These are phyloP conservation scores for Tetracladium setigerum DNA, from an alignment of 495 filamentous ascomycete species.

Conservation along the genomic window DNA sequence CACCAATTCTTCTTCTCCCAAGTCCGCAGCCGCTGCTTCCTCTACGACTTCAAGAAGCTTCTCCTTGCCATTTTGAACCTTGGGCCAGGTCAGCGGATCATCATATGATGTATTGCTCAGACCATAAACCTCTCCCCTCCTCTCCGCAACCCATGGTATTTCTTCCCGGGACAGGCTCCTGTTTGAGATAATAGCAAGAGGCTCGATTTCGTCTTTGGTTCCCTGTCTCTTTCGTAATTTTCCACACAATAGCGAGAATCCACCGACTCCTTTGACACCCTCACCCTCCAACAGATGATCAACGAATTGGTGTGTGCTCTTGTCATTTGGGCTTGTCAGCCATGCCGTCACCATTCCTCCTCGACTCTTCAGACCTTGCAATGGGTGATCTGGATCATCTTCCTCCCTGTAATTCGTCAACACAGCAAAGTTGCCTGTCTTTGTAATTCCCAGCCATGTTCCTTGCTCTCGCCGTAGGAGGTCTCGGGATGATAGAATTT, in stretches of 20 bases:
- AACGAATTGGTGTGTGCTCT: conserved; percentile 58
- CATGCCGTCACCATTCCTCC: conserved; percentile 85
- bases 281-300: conserved; percentile 57
- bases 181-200: conserved; percentile 83
- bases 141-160: conserved; percentile 60
- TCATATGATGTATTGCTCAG: conserved; percentile 80
- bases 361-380: conserved; percentile 57
- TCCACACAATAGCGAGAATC: conserved; percentile 89
- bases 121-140: conserved; percentile 59
- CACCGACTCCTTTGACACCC: conserved; percentile 68
- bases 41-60: conserved; percentile 34
- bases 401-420: conserved; percentile 93
- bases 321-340: conserved; percentile 46
- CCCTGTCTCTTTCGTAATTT: conserved; percentile 45
- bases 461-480: conserved; percentile 51
- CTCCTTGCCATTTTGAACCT: conserved; percentile 54
- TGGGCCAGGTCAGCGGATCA: conserved; percentile 67
- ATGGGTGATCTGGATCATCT: conserved; percentile 43
- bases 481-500: conserved; percentile 44
- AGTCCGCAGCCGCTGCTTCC: conserved; percentile 32
- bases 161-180: conserved; percentile 58
- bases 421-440: conserved; percentile 74
- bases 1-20: conserved; percentile 59
- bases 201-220: conserved; percentile 41
- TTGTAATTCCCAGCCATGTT: conserved; percentile 92